Conservation (phyloP, 2,329 filamentous ascomycete species). For the Hymenoscyphus linearis region DNA sequence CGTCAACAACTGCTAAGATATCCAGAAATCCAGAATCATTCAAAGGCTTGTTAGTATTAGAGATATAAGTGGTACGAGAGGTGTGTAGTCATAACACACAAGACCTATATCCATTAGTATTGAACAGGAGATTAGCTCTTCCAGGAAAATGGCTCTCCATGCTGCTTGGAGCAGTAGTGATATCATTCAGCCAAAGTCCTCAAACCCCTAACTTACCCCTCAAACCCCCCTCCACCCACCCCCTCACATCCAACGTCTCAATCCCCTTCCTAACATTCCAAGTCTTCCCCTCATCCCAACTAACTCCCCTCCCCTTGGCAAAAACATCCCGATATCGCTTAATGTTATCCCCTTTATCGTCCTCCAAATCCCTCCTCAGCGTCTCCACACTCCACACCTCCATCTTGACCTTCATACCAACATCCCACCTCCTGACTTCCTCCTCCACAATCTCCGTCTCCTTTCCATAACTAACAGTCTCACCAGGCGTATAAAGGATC, state of each 20-base stretch:
- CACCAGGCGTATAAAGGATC: conserved; percentile 55
- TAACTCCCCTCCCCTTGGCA: conserved; percentile 51
- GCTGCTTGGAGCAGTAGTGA: too few species aligned
- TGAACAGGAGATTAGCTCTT: too few species aligned
- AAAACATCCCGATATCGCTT: conserved; percentile 59
- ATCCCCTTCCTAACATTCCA: conserved; percentile 48
- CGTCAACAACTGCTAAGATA: too few species aligned
- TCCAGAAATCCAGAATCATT: too few species aligned
- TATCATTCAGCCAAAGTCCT: too few species aligned
- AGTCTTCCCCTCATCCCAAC: conserved; percentile 50
- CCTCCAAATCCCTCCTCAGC: conserved; percentile 41
- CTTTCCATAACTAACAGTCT: conserved; percentile 53
- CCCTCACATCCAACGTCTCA: conserved; percentile 38
- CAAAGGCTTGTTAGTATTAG: too few species aligned
- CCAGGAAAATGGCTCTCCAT: too few species aligned
- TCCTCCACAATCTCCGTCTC: conserved; percentile 49
- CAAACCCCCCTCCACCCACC: conserved; percentile 26
- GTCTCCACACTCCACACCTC: conserved; percentile 45
- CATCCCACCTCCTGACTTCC: conserved; percentile 26
- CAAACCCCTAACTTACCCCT: background rate
- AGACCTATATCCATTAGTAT: too few species aligned
- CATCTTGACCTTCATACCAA: conserved; percentile 38
- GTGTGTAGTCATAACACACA: too few species aligned
- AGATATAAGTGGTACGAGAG: too few species aligned
- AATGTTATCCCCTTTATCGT: conserved; percentile 43